Evolutionary conservation across 345 rosid genomes (phyloP).

Genomic region (Viola odorata): DNA sequence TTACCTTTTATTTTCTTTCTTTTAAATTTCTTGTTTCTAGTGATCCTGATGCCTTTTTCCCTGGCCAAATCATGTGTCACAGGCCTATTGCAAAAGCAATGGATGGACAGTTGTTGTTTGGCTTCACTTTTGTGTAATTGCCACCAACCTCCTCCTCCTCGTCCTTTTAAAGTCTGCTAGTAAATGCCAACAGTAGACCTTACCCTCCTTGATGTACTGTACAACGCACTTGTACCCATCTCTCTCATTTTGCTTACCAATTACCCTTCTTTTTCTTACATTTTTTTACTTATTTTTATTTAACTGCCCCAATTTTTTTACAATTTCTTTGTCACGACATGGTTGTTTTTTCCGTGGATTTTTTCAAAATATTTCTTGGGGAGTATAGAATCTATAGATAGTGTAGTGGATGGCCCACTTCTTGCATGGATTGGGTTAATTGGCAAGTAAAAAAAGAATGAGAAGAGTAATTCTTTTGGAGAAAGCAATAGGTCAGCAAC

Average conservation of each 20-base stretch:
- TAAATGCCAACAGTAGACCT: neutral
- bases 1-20: constrained; percentile 11
- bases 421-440: neutral
- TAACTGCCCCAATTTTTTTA: neutral
- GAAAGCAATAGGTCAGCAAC: constrained; percentile 1
- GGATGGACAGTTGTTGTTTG: constrained; percentile 19
- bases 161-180: neutral
- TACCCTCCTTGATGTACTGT: neutral
- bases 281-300: too few relatives aligned
- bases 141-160: constrained; percentile 14
- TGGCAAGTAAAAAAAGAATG: neutral
- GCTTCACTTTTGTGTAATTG: constrained; percentile 19
- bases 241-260: too few relatives aligned
- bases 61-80: constrained; percentile 57
- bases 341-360: neutral
- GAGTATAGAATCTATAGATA: too few relatives aligned
- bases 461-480: neutral
- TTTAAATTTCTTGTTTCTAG: constrained; percentile 28
- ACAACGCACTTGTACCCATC: too few relatives aligned
- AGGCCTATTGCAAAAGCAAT: constrained; percentile 16
- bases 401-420: neutral
- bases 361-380: neutral
- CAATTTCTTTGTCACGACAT: neutral
- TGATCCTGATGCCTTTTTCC: constrained; percentile 27
- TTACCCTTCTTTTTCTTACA: too few relatives aligned